A percentile compares a stretch with the other conserved stretches of the same genome.
phyloP scores from a whole-genome alignment of 495 filamentous ascomycete species.

The Halenospora varia region DNA sequence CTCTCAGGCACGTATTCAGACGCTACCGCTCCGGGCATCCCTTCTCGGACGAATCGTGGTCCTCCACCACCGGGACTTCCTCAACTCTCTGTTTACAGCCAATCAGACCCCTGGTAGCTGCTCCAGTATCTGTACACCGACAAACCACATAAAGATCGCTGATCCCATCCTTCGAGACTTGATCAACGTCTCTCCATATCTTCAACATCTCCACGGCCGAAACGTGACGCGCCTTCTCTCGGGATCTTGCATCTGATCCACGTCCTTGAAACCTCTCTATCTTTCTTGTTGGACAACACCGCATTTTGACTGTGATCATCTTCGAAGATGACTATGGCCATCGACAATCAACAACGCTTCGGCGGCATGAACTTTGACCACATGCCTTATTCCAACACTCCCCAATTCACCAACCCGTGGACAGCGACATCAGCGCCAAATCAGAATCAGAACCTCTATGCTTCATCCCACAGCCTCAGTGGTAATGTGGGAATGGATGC shows the following conservation, averaged over 20 bases:
- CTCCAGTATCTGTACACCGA: constrained; percentile 9
- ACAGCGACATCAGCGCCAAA: constrained; percentile 55
- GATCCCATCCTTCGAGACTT: constrained; percentile 56
- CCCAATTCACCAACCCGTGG: constrained; percentile 96
- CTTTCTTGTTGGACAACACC: constrained; percentile 15
- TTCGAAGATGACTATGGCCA: constrained; percentile 74
- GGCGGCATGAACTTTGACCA: constrained; percentile 80
- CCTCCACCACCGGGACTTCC: neutral
- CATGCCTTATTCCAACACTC: constrained; percentile 63
- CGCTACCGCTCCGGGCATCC: constrained; percentile 5
- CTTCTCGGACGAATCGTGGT: constrained; percentile 11
- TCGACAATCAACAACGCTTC: constrained; percentile 80
- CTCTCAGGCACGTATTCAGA: constrained; percentile 2
- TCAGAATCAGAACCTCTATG: constrained; percentile 55
- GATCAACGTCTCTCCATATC: constrained; percentile 31
- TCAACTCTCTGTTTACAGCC: neutral
- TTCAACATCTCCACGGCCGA: constrained; percentile 5
- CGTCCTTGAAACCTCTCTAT: constrained; percentile 30
- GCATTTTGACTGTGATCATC: constrained; percentile 11
- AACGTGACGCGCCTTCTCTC: constrained; percentile 19
- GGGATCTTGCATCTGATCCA: constrained; percentile 51
- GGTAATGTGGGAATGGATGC: constrained; percentile 45
- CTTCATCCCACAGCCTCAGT: constrained; percentile 45
- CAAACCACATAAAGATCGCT: constrained; percentile 71
- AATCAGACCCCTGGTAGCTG: constrained; percentile 18